Base-by-base conservation (phyloP, 2,329 filamentous ascomycete genomes). In the Parastagonospora nodorum region DNA sequence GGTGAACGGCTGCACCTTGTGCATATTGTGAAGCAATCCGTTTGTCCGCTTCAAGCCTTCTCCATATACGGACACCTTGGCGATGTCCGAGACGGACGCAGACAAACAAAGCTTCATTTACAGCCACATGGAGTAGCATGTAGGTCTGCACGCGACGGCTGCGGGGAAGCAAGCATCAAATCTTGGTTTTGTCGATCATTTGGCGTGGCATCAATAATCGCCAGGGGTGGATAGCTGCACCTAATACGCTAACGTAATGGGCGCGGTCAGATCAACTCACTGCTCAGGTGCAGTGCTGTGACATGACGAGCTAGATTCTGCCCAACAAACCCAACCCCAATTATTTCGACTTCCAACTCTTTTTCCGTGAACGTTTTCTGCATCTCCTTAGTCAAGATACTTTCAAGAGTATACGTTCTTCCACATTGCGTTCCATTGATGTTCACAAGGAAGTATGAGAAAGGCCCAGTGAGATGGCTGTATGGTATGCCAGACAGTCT, bases 391-490 rank as follows among this genome's bases (percentile, higher is more conserved):
- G 44, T 43, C 3, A 72, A 9, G 2, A 67, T 15, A 30, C 58
- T 59, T 36, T 72, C 68, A 31, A 66, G 32, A 1, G 67, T 65
- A 58, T 75, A 73, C 9, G 64, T 66, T 45, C 62, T 61, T 1
- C 64, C 70, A 1, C 66, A 10, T 4, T 39, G 5, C 4, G 59
- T 4, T 2, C 58, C 69, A 36, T 67, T 51, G 10, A 71, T 35
- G 1, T 41, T 7, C 8, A 76, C 48, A 1, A 30, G 2, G 35
- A 75, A 75, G 37, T 73, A 57, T 1, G 71, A 60, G 40, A 73
- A 72, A 1, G 70, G 58, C 0, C 74, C 74, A 2, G 72, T 76
- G 2, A 67, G 38, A 0, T 49, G n/a, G 31, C 72, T 75, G 42
- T 59, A 66, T 2, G 70, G 71, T 8, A 71, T 33, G 1, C 50